A percentile compares a stretch with the other conserved stretches of the same genome.
phyloP scores from a whole-genome alignment of 495 filamentous ascomycete genomes.

The Penicilliopsis zonata region DNA sequence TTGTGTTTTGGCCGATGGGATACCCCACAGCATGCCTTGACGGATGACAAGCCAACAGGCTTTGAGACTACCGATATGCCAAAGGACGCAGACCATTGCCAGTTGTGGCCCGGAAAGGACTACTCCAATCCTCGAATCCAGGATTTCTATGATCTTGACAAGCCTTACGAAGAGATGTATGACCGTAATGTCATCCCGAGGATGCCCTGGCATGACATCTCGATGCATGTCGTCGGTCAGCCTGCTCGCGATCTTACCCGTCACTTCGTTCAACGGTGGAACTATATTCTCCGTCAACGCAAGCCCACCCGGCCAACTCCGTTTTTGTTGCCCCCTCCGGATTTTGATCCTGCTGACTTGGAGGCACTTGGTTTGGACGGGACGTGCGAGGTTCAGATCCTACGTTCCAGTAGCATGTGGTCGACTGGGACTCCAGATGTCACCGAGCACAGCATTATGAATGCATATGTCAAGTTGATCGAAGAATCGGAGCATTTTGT shows the following conservation, averaged over 20 bases:
- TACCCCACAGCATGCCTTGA: constrained; percentile 79
- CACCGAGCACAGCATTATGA: constrained; percentile 89
- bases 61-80: constrained; percentile 69
- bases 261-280: constrained; percentile 99
- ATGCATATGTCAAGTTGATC: constrained; percentile 89
- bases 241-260: constrained; percentile 88
- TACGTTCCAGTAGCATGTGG: constrained; percentile 84
- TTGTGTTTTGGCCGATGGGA: constrained; percentile 98
- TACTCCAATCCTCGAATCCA: constrained; percentile 94
- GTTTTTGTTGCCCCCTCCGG: constrained; percentile 84
- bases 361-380: constrained; percentile 80
- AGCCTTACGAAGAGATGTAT: constrained; percentile 99
- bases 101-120: constrained; percentile 96
- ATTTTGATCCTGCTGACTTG: constrained; percentile 75
- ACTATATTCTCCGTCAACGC: constrained; percentile 87
- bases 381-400: constrained; percentile 91
- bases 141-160: constrained; percentile 88
- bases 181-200: constrained; percentile 74
- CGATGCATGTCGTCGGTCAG: constrained; percentile 97
- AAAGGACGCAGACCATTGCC: constrained; percentile 87
- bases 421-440: constrained; percentile 75
- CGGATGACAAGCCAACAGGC: constrained; percentile 89
- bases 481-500: constrained; percentile 93
- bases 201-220: constrained; percentile 99
- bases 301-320: constrained; percentile 92